Evolutionary conservation across 176 grass and related monocot genomes (phyloP).

Genomic region (Avena atlantica): DNA sequence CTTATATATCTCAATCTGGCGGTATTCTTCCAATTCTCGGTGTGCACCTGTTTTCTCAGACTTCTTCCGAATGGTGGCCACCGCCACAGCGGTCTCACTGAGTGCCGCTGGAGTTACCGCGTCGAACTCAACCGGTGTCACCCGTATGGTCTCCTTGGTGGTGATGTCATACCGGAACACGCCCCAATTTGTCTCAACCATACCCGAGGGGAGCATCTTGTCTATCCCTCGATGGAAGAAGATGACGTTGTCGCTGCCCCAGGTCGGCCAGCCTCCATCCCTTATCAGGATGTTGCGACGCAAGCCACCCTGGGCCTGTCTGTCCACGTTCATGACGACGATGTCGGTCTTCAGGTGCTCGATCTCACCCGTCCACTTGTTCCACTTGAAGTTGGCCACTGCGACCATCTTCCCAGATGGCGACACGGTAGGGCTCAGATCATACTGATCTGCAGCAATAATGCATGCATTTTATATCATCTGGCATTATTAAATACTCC

Average conservation of each 20-base stretch:
- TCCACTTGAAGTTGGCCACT: constrained; percentile 3
- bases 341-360: constrained; percentile 48
- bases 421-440: too few relatives aligned
- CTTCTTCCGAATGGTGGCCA: constrained; percentile 42
- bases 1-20: constrained; percentile 49
- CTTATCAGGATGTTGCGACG: background rate
- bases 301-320: background rate
- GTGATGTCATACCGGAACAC: constrained; percentile 28
- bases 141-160: background rate
- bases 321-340: constrained; percentile 42
- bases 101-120: constrained; percentile 53
- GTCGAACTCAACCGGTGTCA: constrained; percentile 20
- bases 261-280: constrained; percentile 52
- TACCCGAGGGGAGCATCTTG: background rate
- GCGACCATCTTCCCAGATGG: too few relatives aligned
- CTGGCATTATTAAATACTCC: background rate
- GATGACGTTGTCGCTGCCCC: constrained; percentile 50
- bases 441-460: too few relatives aligned
- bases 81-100: constrained; percentile 30
- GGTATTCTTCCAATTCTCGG: constrained; percentile 35
- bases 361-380: constrained; percentile 40
- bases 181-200: background rate
- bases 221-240: constrained; percentile 45
- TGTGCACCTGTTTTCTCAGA: background rate
- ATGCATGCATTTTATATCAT: background rate